Conservation (phyloP, 164 flowering plant genomes). For the Cinnamomum micranthum region DNA sequence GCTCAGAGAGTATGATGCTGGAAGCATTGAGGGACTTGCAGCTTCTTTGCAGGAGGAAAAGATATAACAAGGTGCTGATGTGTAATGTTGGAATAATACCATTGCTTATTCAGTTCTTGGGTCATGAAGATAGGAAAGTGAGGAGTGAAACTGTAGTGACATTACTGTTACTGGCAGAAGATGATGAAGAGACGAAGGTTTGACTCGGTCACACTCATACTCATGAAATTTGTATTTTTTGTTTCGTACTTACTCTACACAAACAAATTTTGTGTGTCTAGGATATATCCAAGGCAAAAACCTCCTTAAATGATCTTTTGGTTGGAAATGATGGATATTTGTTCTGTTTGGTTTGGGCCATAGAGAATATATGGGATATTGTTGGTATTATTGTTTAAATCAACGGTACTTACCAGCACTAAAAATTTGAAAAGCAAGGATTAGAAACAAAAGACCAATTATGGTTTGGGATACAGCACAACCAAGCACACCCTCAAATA, state of each 20-base stretch:
- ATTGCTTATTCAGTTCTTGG: constrained; percentile 39
- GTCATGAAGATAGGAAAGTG: constrained; percentile 32
- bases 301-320: not conserved
- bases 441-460: too few relatives aligned
- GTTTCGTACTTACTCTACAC: not conserved
- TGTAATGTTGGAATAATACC: constrained; percentile 47
- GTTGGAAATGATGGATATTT: too few relatives aligned
- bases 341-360: too few relatives aligned
- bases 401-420: too few relatives aligned
- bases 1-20: constrained; percentile 54
- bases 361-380: too few relatives aligned
- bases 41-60: constrained; percentile 34
- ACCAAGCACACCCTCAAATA: too few relatives aligned
- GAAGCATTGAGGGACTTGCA: constrained; percentile 63
- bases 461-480: too few relatives aligned
- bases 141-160: constrained; percentile 47
- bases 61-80: constrained; percentile 39
- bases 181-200: constrained; percentile 54
- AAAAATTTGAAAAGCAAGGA: too few relatives aligned
- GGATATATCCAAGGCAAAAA: not conserved
- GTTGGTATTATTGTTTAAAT: too few relatives aligned
- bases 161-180: constrained; percentile 39
- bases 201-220: not conserved
- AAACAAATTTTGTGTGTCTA: too few relatives aligned
- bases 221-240: not conserved